Evolutionary conservation across 2,329 filamentous ascomycete genomes (phyloP).

Genomic region (Diaporthe sp.): DNA sequence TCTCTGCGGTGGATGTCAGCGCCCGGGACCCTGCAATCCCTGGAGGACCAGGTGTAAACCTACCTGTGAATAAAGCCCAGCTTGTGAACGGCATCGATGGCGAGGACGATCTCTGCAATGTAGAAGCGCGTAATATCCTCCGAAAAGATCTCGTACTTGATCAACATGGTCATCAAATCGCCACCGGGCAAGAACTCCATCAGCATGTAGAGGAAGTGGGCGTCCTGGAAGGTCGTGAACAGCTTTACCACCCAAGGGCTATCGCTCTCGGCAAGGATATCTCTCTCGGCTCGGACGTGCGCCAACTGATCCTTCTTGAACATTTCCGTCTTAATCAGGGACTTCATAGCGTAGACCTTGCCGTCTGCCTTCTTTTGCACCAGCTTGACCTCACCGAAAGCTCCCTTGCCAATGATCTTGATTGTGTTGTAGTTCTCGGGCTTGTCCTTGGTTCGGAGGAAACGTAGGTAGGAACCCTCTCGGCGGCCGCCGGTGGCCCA

Average conservation of each 20-base stretch:
- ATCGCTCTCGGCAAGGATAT: slow-evolving; percentile 98
- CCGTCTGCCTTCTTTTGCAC: slow-evolving; percentile 96
- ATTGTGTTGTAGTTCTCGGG: slow-evolving; percentile 95
- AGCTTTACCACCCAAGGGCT: slow-evolving; percentile 99
- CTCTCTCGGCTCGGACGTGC: slow-evolving; percentile 96
- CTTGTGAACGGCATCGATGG: slow-evolving; percentile 99
- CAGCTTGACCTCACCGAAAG: slow-evolving; percentile 97
- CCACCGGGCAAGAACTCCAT: slow-evolving; percentile 99
- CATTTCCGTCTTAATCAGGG: slow-evolving; percentile 98
- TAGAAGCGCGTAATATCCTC: slow-evolving; percentile 99
- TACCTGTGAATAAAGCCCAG: slow-evolving; percentile 98
- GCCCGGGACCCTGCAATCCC: neutral
- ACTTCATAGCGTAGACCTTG: slow-evolving; percentile 99
- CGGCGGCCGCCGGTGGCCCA: slow-evolving; percentile 87
- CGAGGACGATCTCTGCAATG: slow-evolving; percentile 97
- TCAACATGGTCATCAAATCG: slow-evolving; percentile 99
- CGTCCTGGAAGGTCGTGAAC: slow-evolving; percentile 97
- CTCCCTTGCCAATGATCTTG: slow-evolving; percentile 99
- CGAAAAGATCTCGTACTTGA: slow-evolving; percentile 99
- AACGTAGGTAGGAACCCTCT: slow-evolving; percentile 93
- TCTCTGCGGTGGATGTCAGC: slow-evolving; percentile 70
- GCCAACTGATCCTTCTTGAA: slow-evolving; percentile 99
- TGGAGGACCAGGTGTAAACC: slow-evolving; percentile 48
- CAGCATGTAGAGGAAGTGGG: slow-evolving; percentile 96
- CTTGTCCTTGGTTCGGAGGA: slow-evolving; percentile 92